Conservation (phyloP, 2,329 filamentous ascomycete species). For the Aspergillus spinulosporus region DNA sequence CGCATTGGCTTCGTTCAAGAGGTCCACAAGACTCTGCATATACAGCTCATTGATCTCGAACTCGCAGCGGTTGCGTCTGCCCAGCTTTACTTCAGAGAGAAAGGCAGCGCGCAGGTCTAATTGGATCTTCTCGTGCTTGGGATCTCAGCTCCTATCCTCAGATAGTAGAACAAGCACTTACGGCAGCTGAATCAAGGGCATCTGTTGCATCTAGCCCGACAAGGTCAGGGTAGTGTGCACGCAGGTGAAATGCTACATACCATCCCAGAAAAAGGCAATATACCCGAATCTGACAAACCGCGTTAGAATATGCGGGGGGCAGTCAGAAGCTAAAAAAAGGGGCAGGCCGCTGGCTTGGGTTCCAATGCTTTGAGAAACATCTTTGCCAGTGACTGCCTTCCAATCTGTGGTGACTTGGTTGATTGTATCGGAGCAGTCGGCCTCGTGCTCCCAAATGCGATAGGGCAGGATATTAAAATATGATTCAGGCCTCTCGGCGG, state of each 20-base stretch:
- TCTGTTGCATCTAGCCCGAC: background rate
- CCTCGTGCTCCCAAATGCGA: background rate
- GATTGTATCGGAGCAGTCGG: background rate
- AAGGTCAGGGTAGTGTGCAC: background rate
- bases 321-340: background rate
- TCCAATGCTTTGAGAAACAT: background rate
- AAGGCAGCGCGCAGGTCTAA: background rate
- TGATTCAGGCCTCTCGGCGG: background rate
- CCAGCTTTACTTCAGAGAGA: background rate
- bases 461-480: background rate
- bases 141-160: background rate
- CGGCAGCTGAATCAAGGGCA: background rate
- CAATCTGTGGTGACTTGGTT: background rate
- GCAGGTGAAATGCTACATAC: background rate
- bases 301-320: background rate
- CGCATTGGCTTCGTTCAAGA: background rate
- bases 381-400: background rate
- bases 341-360: background rate
- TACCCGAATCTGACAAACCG: background rate
- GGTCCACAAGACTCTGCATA: background rate
- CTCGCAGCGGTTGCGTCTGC: background rate
- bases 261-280: conserved; percentile 1
- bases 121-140: background rate
- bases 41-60: conserved; percentile 1
- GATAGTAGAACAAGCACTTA: background rate